A percentile compares a stretch with the other conserved stretches of the same genome.
Conservation (phyloP, 768 basidiomycete genomes). For the Hygrophorus pudorinus region DNA sequence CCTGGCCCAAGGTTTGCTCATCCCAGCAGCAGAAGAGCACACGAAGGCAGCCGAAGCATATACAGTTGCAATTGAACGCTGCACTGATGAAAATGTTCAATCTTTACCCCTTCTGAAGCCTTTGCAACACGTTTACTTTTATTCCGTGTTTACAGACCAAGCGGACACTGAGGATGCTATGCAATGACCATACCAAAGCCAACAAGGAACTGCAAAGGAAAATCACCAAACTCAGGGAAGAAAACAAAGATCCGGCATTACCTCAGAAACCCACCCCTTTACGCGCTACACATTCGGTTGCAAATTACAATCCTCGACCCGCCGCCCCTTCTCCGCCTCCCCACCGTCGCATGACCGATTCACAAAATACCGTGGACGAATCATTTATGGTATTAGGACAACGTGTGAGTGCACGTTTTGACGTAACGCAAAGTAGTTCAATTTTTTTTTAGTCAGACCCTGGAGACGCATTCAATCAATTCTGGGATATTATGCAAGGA, state of each 20-base stretch:
- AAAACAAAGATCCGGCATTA: conserved; percentile 66
- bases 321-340: conserved; percentile 38
- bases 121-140: conserved; percentile 7
- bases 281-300: conserved; percentile 20
- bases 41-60: conserved; percentile 70
- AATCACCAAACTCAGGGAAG: conserved; percentile 61
- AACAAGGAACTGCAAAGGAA: conserved; percentile 62
- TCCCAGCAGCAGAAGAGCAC: conserved; percentile 68
- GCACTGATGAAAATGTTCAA: conserved; percentile 59
- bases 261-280: conserved; percentile 45
- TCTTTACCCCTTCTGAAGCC: conserved; percentile 12
- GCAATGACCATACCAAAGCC: conserved; percentile 64
- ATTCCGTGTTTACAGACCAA: conserved; percentile 45
- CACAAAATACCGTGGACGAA: conserved; percentile 64
- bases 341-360: conserved; percentile 37
- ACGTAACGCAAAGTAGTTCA: neutral
- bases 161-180: conserved; percentile 64
- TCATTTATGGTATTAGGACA: conserved; percentile 84
- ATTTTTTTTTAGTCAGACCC: conserved; percentile 51
- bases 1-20: conserved; percentile 52
- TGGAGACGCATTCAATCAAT: conserved; percentile 80
- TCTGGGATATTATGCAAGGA: conserved; percentile 83
- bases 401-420: conserved; percentile 33
- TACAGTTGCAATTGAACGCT: conserved; percentile 60
- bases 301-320: conserved; percentile 21